A percentile compares a stretch with the other conserved stretches of the same genome.
Conservation (phyloP, 2,329 filamentous ascomycete genomes). For the Ascochyta viciae-villosae region DNA sequence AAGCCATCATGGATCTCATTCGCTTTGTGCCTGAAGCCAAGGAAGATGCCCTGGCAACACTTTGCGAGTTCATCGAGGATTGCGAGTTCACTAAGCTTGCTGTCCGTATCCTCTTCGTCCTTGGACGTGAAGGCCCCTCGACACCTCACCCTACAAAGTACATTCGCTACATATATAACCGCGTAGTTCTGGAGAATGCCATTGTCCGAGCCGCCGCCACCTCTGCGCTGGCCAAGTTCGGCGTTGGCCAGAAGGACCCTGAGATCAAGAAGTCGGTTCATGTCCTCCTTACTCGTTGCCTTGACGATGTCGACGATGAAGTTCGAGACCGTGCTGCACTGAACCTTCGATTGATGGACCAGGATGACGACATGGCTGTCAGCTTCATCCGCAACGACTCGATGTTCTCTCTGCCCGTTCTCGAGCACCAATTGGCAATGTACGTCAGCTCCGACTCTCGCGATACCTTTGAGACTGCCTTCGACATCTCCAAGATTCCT, state of each 20-base stretch:
- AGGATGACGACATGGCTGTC: slow-evolving; percentile 82
- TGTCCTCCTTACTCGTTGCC: slow-evolving; percentile 88
- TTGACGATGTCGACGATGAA: slow-evolving; percentile 97
- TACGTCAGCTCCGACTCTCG: slow-evolving; percentile 95
- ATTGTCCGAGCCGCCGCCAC: slow-evolving; percentile 95
- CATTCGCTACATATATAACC: slow-evolving; percentile 99
- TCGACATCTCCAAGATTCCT: slow-evolving; percentile 90
- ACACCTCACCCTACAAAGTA: slow-evolving; percentile 97
- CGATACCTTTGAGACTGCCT: slow-evolving; percentile 80
- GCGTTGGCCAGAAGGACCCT: slow-evolving; percentile 90
- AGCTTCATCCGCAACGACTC: slow-evolving; percentile 96
- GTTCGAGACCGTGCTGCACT: slow-evolving; percentile 94
- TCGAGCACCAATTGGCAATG: slow-evolving; percentile 96
- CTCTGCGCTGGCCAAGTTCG: slow-evolving; percentile 95
- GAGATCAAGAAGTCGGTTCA: slow-evolving; percentile 96
- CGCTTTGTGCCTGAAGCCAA: slow-evolving; percentile 94
- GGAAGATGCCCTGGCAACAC: slow-evolving; percentile 84
- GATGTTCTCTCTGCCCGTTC: slow-evolving; percentile 92
- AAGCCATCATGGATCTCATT: slow-evolving; percentile 99
- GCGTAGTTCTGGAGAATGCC: slow-evolving; percentile 95
- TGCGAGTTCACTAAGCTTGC: slow-evolving; percentile 99
- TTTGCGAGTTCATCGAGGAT: slow-evolving; percentile 99
- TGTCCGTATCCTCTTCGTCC: slow-evolving; percentile 90
- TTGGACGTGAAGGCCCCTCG: slow-evolving; percentile 93
- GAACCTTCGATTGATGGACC: slow-evolving; percentile 89